Evolutionary conservation across 192 early-diverging fungal species (phyloP), one percentile per base, ranked within the genome.

Genomic region (Coemansia sp.): DNA sequence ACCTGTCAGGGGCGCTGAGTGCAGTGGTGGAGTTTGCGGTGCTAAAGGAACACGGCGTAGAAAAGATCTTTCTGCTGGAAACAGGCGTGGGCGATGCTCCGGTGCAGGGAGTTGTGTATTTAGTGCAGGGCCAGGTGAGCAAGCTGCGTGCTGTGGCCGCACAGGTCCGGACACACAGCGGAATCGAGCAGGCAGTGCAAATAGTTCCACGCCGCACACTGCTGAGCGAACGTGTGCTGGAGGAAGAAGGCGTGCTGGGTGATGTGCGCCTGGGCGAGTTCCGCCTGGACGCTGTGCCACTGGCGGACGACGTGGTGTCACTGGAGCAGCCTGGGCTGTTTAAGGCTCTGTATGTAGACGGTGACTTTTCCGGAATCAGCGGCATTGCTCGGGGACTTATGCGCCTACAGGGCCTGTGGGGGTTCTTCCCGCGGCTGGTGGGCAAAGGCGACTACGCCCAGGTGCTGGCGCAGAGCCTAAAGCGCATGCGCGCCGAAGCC

Each of bases 31-130:
- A 96, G 58, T 93, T 96, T 76, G 82, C 80, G 16, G 70, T 94
- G 18, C 69, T 97, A 12, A 92, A 92, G 85, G 94, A 97, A 56
- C 94, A 97, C 80, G 94, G 94, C 16, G 92, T 95, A 11, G 92
- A 96, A 51, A 95, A 92, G 78, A 88, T 97, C 48, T 94, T 89
- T 66, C 84, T 94, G 58, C 79, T 97, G 16, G 74, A 88, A 15
- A 53, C 81, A n/a, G 66, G 12, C 30, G 53, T 88, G 53, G 85
- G 89, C 6, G 89, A 86, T 0, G 91, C 92, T 28, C 71, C 82
- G 58, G 57, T 56, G 17, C 81, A 80, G 45, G 84, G 80, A 52
- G 52, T 97, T 18, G 83, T 96, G n/a, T 97, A 94, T 64, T 81
- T 97, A 31, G 83, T 86, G 45, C 71, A 90, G 37, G 92, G 93